Base-by-base conservation (phyloP, 257 asterid species). In the Ilex asprella region DNA sequence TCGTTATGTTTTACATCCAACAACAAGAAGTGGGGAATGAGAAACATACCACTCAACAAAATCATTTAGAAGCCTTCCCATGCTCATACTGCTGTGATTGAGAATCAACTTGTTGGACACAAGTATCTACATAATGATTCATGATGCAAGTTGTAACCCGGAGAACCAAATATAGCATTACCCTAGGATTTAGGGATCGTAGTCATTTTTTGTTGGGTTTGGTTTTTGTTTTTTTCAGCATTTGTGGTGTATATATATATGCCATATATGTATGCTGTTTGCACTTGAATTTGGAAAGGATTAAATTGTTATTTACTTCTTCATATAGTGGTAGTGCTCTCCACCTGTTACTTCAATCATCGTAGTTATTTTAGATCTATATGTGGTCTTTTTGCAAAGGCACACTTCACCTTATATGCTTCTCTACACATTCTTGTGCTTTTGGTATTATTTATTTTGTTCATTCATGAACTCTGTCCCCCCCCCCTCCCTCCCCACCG, bases 11-110 rank as follows among this genome's bases (percentile, higher is more conserved):
- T 56, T 12, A 16, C 60, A 59, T 63, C 63, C 77, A 76, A 64
- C 27, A 21, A 0, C 75, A 67, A 29, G 6, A 76, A 73, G 78
- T 71, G 81, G 81, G 60, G 31, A 39, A 44, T 73, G 73, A 67
- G 73, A 67, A 62, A 55, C 77, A 62, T 41, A 46, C 77, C 77
- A 67, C 77, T 73, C 47, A 62, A 47, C 56, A 55, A 70, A 16
- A 56, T 70, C 67, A 64, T 59, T 70, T 59, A 27, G 29, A 53
- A 69, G 57, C 43, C 56, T 39, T 35, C 13, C 50, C 50, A 8
- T 7, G 9, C 9, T 12, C 13, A 44, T 21, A 21, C 50, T 44
- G 11, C 50, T 7, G 50, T 21, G 27, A 21, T 21, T 44, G 13
- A 12, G 13, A 44, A 44, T 12, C 9, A 44, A 8, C 13, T 44